A percentile compares a stretch with the other conserved stretches of the same genome.
These are phyloP conservation scores for Aphanomyces cochlioides DNA, from an alignment of 352 stramenopile species.

Conservation along the genomic window DNA sequence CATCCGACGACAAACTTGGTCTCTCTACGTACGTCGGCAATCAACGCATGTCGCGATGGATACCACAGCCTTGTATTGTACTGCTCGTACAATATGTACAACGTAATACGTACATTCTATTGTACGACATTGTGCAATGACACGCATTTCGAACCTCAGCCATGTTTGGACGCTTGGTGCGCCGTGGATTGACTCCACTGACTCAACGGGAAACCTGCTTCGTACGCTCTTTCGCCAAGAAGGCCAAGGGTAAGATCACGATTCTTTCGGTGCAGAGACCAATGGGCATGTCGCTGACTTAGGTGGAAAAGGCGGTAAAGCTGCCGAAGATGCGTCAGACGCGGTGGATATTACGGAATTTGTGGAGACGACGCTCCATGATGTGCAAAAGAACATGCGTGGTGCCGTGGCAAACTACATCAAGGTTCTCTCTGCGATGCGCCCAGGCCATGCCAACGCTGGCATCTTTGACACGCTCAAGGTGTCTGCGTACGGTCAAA, in stretches of 20 bases:
- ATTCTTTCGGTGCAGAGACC: neutral
- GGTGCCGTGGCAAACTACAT: conserved; percentile 75
- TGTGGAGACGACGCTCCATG: conserved; percentile 10
- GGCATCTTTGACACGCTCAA: conserved; percentile 79
- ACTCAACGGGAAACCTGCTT: neutral
- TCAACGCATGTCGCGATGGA: too few relatives aligned
- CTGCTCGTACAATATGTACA: neutral
- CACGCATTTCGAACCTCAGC: neutral
- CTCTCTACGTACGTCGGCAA: too few relatives aligned
- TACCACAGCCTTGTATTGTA: neutral
- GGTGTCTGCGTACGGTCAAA: conserved; percentile 75
- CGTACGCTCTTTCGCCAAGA: conserved; percentile 5
- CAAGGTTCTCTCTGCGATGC: conserved; percentile 69
- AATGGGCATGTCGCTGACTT: neutral
- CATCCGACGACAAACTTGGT: too few relatives aligned
- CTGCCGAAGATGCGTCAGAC: neutral
- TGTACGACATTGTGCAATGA: neutral
- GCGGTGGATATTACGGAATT: neutral
- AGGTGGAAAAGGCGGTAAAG: conserved; percentile 14
- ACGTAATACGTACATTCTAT: neutral
- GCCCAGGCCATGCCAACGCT: conserved; percentile 67
- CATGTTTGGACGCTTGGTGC: conserved; percentile 1
- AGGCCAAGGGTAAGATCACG: conserved; percentile 7
- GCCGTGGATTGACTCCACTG: too few relatives aligned
- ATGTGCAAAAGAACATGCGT: conserved; percentile 68